Evolutionary conservation across 495 filamentous ascomycete genomes (phyloP), one percentile per base, ranked within the genome.

Genomic region (Parmelia sp.): DNA sequence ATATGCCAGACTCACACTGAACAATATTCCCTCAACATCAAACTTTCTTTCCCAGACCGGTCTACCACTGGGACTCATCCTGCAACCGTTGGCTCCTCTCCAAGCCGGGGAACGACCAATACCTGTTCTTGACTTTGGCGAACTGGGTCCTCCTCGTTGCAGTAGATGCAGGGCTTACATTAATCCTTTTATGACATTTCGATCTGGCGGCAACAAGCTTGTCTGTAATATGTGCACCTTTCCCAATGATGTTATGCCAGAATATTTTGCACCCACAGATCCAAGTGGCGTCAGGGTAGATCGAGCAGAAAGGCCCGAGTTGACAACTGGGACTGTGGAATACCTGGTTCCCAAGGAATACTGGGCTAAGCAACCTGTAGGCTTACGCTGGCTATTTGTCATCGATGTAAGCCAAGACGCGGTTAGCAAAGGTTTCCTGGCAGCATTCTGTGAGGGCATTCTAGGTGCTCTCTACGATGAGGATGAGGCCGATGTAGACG

Each of bases 221-320:
- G 91, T 95, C 62, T 99, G 94, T 76, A 99, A 99, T 71, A 93
- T 99, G 80, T 99, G 94, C 77, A 92, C 88, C 29, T 96, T 96
- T 76, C 90, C 95, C 6, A 97, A 97, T 73, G 95, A 99, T 74
- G 92, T 95, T 8, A 80, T 90, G 2, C 74, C 89, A 2, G 94
- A 97, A 70, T 99, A 99, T 73, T 97, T 95, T 72, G 87, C 90
- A 39, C 91, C 95, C 37, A 86, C 91, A 53, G 93, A 91, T 70
- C 91, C 92, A 25, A 87, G 88, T 42, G 95, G 95, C 35, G 81
- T 88, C 42, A 88, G 94, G 59, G 85, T 96, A 35, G 94, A 99
- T 73, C 86, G 94, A 45, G 84, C 89, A 73, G 89, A 96, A 72
- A 80, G 94, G 62, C 95, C 94, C 4, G 94, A 99, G 73, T 77